Evolutionary conservation across 1,284 basidiomycete genomes (phyloP), one percentile per base, ranked within the genome.

Genomic region (Ceratobasidium sp.): DNA sequence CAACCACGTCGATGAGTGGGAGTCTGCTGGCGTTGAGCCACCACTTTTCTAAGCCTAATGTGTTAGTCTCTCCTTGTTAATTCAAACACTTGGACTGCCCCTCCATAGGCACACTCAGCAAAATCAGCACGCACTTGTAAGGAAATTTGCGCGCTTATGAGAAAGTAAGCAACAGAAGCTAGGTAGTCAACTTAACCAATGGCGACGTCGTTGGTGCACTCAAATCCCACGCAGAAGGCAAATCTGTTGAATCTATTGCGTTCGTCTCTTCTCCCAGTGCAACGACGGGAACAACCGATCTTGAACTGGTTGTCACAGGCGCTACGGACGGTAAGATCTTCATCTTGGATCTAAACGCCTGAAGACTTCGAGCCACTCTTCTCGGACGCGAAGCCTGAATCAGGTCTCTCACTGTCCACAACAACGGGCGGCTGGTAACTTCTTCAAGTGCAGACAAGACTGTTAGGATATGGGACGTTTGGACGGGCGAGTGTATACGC

Each of bases 251-350:
- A 85, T 91, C 92, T 0, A 89, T 98, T 45, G 89, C 89, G 71
- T 99, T 98, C 82, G 88, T 97, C 60, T 69, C 49, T 10, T 53
- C 67, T 1, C 33, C 66, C 3, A 33, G 51, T 23, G 54, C 63
- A 53, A 87, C 84, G 13, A 87, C 82, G 61, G 82, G 42, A 78
- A 83, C 56, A 69, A 88, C 88, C 61, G 91, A 87, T 6, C 86
- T 87, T 77, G 89, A 92, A 39, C 89, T 94, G 17, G 93, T 93
- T 35, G 90, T 96, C 0, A 96, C 94, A 0, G 96, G 94, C 8
- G 96, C 90, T 1, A 99, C 97, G 10, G 98, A 99, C 82, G 96
- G 97, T 0, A 96, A 94, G 83, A 93, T 92, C 33, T 95, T 94
- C 81, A 91, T 98, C 56, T 99, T 96, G 96, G 97, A 99, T 84